Evolutionary conservation across 1,139 yeast species (phyloP).

Genomic region (Yamadazyma aaseri): DNA sequence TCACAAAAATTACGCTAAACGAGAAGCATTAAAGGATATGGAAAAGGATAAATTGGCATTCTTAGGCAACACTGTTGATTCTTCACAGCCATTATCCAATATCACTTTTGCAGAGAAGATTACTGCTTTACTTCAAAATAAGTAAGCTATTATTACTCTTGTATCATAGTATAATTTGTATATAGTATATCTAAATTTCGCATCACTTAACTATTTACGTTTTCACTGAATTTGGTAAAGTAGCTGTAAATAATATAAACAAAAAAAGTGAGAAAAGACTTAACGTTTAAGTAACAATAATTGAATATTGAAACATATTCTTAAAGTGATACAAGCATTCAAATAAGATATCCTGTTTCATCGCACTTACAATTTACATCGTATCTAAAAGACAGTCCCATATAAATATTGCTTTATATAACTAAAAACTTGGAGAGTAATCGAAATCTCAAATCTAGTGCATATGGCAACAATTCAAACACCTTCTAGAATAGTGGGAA

Average conservation of each 20-base stretch:
- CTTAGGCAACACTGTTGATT: constrained; percentile 2
- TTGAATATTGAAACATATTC: too few species aligned
- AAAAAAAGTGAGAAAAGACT: constrained; percentile 1
- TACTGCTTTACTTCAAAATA: constrained; percentile 3
- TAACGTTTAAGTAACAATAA: constrained; percentile 2
- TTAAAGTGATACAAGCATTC: too few species aligned
- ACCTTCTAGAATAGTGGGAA: constrained; percentile 11
- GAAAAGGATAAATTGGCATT: constrained; percentile 19
- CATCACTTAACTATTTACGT: constrained; percentile 4
- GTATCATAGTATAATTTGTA: background rate
- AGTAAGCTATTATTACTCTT: background rate
- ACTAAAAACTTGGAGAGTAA: too few species aligned
- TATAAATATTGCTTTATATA: too few species aligned
- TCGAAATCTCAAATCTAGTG: too few species aligned
- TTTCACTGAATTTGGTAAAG: constrained; percentile 2
- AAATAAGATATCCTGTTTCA: too few species aligned
- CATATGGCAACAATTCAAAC: constrained; percentile 10
- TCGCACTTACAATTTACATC: too few species aligned
- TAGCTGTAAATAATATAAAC: constrained; percentile 6
- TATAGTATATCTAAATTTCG: background rate
- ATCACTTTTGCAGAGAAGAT: constrained; percentile 5
- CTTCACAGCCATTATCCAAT: background rate
- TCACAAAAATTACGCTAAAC: constrained; percentile 21
- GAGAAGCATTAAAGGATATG: constrained; percentile 20
- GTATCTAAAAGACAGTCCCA: too few species aligned